Evolutionary conservation across 495 filamentous ascomycete species (phyloP).

Genomic region (Penicillium tannophilum): DNA sequence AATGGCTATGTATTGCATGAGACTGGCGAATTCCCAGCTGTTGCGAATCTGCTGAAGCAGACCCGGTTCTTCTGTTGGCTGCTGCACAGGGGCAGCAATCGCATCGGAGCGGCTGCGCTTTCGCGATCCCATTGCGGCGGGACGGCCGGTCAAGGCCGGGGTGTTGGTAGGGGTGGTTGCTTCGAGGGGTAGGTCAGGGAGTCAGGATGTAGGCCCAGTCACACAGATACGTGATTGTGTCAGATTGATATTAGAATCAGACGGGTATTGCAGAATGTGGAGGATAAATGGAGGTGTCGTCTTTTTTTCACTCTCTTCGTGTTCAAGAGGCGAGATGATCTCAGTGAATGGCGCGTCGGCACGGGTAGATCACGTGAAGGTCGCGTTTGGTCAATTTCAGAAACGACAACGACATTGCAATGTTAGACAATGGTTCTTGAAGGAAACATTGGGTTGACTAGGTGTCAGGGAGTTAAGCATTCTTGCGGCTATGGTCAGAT

Average conservation of each 20-base stretch:
- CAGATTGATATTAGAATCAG: slow-evolving; percentile 1
- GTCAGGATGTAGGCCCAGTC: slow-evolving; percentile 1
- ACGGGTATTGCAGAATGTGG: not conserved
- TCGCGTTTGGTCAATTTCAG: slow-evolving; percentile 18
- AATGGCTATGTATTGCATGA: slow-evolving; percentile 88
- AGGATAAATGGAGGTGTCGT: slow-evolving; percentile 6
- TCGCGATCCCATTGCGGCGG: slow-evolving; percentile 56
- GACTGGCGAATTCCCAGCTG: slow-evolving; percentile 93
- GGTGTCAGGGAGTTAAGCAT: not conserved
- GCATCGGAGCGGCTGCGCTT: slow-evolving; percentile 75
- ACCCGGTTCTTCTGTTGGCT: slow-evolving; percentile 51
- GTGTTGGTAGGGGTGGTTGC: slow-evolving; percentile 6
- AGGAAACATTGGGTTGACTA: not conserved
- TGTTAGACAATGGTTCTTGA: not conserved
- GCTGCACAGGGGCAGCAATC: slow-evolving; percentile 47
- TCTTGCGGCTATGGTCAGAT: not conserved
- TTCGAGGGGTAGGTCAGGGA: slow-evolving; percentile 10
- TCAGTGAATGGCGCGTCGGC: slow-evolving; percentile 43
- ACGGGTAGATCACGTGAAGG: slow-evolving; percentile 38
- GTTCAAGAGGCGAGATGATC: slow-evolving; percentile 39
- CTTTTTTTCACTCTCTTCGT: slow-evolving; percentile 19
- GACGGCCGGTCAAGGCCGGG: slow-evolving; percentile 33
- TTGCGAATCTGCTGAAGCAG: slow-evolving; percentile 73
- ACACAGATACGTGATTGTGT: not conserved
- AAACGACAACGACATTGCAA: not conserved